Percentiles rank a stretch among this genome's conserved stretches.
phyloP scores from a whole-genome alignment of 1,284 basidiomycete species.

The Ustilago crameri region DNA sequence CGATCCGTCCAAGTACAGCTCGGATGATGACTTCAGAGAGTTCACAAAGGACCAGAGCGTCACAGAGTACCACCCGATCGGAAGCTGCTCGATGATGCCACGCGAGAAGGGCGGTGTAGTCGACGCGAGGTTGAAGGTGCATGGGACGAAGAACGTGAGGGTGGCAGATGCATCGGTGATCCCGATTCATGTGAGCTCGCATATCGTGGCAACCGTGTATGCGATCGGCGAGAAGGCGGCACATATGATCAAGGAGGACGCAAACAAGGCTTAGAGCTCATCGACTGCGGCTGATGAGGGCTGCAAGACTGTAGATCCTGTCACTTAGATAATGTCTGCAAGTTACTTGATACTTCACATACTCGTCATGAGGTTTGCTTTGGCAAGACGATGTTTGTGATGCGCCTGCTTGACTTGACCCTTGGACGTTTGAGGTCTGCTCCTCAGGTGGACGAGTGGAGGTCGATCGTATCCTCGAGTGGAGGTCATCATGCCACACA shows the following conservation, averaged over 20 bases:
- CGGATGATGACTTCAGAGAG: conserved; percentile 41
- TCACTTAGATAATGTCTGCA: too few species aligned
- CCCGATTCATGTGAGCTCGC: conserved; percentile 47
- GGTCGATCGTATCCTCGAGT: too few species aligned
- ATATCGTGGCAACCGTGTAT: conserved; percentile 49
- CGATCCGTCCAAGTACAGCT: conserved; percentile 35
- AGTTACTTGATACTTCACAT: too few species aligned
- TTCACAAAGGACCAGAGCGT: conserved; percentile 49
- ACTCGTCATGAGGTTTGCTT: too few species aligned
- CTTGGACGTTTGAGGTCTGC: too few species aligned
- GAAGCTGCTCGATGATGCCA: conserved; percentile 77
- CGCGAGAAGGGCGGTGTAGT: conserved; percentile 76
- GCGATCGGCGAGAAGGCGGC: conserved; percentile 52
- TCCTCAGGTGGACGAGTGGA: too few species aligned
- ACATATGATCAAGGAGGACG: conserved; percentile 45
- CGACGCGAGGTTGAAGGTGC: conserved; percentile 74
- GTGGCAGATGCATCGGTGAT: conserved; percentile 67
- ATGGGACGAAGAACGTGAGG: conserved; percentile 75
- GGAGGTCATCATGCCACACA: too few species aligned
- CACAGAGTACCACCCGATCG: conserved; percentile 71
- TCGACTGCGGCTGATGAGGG: too few species aligned
- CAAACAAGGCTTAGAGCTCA: conserved; percentile 7
- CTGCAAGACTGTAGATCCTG: too few species aligned
- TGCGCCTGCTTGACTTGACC: too few species aligned
- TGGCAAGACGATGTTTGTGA: too few species aligned